Evolutionary conservation across 176 grass and related monocot species (phyloP), one percentile per base, ranked within the genome.

Genomic region (Cenchrus americanus): DNA sequence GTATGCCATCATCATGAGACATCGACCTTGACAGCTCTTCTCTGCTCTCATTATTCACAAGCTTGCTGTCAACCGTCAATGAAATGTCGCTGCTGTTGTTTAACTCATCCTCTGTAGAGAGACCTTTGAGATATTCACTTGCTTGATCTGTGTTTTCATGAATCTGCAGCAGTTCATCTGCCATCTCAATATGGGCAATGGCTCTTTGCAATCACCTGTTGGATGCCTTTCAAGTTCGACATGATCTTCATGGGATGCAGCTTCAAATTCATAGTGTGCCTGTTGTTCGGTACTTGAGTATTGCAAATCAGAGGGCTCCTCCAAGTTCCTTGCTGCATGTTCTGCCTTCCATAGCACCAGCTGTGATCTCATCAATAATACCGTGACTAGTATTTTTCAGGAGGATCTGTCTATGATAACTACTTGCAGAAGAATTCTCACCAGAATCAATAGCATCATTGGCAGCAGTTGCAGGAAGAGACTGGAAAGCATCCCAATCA

Each of bases 401-500:
- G 61, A 46, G 40, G 82, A 14, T 78, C 57, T 83, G 61, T 71
- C 42, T 73, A 11, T 76, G 48, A 69, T 62, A 52, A 70, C 61
- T 60, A 91, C 69, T 71, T 85, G 55, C 71, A 60, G 69, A 41
- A 71, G 58, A 72, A 5, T 23, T 69, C 21, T 76, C 77, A 22
- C 64, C 77, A 24, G 84, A 90, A 61, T 86, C 70, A 74, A 40
- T 34, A 67, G 24, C 40, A 79, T 81, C 70, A 47, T 72, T 78
- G 23, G 22, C 53, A 80, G 67, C 78, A 90, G 52, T 86, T 74
- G 89, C 89, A 24, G 93, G 89, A 84, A 92, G 89, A 81, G 93
- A 99, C 83, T 99, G 96, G 37, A 99, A 99, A 68, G 80, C 61
- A 85, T 99, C 89, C 96, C 93, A 95, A 71, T 98, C 92, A 59